Base-by-base conservation (phyloP, 192 early-diverging fungal species). In the Rhizophagus sp. region DNA sequence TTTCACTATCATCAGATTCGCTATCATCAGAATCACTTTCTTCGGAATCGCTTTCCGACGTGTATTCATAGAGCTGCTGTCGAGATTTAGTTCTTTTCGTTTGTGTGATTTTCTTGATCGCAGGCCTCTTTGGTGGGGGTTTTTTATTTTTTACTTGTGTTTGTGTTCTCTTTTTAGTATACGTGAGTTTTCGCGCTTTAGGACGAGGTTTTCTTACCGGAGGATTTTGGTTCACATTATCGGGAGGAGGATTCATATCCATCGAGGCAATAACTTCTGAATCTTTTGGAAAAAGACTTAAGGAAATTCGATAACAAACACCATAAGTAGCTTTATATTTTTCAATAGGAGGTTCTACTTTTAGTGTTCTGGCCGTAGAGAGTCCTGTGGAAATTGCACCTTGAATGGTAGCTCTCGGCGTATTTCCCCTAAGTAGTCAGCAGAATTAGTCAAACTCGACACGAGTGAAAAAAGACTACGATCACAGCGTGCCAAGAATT, bases 351-450 rank as follows among this genome's bases (percentile, higher is more conserved):
- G 85, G 82, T n/a, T 81, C 63, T 19, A 63, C 22, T 24, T 81
- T 75, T 17, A 84, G 49, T 63, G 81, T 71, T 49, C 80, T 74
- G 1, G 87, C 85, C 3, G 76, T 76, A 61, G 83, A 82, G 22
- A 84, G 76, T 4, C 84, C 79, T 8, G 85, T 88, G 33, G 85
- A 87, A 62, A 88, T 88, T 15, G 82, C 85, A 27, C 87, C 87
- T 79, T 88, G 87, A 25, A 88, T 81, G 27, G 87, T 87, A 66
- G 85, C 80, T 79, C 81, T 82, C 34, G 87, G 87, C 19, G 87
- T 88, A 39, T 85, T 81, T 47, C 87, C 87, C 79, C 87, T 88
- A 44, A 65, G 34, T 65, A 61, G 47, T 74, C 50, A 74, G 50
- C 73, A 65, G 75, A 47, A 77, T 65, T 65, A 66, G 63, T 27